These are phyloP conservation scores for Aureobasidium sp. DNA, from an alignment of 2,329 filamentous ascomycete species.

Conservation along the genomic window DNA sequence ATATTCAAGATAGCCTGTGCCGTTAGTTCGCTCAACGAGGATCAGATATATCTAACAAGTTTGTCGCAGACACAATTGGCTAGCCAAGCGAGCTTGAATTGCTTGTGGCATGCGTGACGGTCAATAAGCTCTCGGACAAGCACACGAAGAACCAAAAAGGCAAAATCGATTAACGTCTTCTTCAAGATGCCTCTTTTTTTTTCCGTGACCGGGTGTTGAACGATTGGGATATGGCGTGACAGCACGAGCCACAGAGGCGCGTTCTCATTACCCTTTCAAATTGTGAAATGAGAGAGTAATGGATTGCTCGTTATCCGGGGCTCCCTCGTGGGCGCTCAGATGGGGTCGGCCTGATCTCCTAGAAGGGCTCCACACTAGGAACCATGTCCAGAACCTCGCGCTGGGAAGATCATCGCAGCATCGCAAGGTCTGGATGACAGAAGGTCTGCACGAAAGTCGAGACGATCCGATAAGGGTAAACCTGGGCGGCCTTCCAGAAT, in stretches of 20 bases:
- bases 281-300: conserved; percentile 6
- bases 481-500: neutral
- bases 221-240: neutral
- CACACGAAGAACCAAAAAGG: neutral
- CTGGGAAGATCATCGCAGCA: neutral
- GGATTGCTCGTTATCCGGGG: conserved; percentile 14
- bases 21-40: neutral
- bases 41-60: neutral
- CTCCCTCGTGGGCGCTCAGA: conserved; percentile 9
- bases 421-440: neutral
- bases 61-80: neutral
- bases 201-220: neutral
- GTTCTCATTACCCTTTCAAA: conserved; percentile 13
- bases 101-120: neutral
- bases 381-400: neutral
- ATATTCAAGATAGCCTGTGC: neutral
- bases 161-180: neutral
- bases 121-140: neutral
- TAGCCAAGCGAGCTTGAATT: conserved; percentile 9
- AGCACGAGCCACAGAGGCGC: conserved; percentile 6
- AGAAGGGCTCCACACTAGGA: neutral
- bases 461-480: neutral
- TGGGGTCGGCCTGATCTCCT: conserved; percentile 8
- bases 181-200: neutral
- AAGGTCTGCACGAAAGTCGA: neutral